Evolutionary conservation across 345 rosid genomes (phyloP), one percentile per base, ranked within the genome.

Genomic region (Chamaenerion angustifolium): DNA sequence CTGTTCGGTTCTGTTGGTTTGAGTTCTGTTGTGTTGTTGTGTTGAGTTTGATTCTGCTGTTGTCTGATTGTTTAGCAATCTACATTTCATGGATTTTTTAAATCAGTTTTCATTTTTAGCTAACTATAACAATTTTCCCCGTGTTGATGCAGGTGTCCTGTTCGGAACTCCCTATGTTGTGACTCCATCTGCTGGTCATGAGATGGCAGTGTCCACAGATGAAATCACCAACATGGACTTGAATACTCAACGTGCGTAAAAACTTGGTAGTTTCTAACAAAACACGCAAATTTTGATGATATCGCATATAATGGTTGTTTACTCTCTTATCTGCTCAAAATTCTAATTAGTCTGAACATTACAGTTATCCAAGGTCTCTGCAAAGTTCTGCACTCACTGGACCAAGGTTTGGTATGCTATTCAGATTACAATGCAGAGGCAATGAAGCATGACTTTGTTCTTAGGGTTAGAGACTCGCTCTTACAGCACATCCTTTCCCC

Each of bases 361-460:
- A 56, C 85, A 88, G 95, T 80, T 67, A 80, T 89, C 65, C 80
- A 55, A 73, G 97, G 89, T 48, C 77, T 88, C 57, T 77, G 95
- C 74, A 58, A 58, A 56, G 67, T 76, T 62, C 61, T 89, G 46
- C 77, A 75, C 52, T 73, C 85, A 60, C 55, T 77, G 79, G 97
- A 89, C 65, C 83, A 85, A 66, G 95, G 89, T 46, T 57, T 89
- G 65, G 58, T 89, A 49, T 88, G 87, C 62, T 73, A 73, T 66
- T 82, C 97, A 49, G 61, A 68, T 45, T 74, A 83, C 65, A 78
- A 82, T 66, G 16, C 74, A 56, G 83, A 85, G 58, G 69, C 89
- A 35, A 75, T 65, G 89, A 64, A 21, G 58, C 64, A 62, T 48
- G 74, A 73, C 50, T 58, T 69, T 21, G 79, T 85, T 68, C 85